Base-by-base conservation (phyloP, 352 stramenopile species). In the Phytophthora capsici region DNA sequence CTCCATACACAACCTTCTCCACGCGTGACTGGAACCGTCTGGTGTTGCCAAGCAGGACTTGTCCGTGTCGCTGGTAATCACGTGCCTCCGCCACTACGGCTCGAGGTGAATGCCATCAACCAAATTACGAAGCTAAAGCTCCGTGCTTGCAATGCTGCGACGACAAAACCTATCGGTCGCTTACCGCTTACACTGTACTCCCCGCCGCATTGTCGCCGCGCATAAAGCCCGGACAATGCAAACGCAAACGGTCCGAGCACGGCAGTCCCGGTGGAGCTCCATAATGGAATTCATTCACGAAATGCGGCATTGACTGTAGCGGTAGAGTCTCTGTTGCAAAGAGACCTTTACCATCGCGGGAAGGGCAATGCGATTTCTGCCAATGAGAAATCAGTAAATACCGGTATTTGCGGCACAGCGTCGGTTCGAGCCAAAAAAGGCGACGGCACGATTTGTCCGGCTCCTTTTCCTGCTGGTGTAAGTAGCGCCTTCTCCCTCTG, bases 401-500 rank as follows among this genome's bases (percentile, higher is more conserved):
- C 25, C 17, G 9, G 6, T 8, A 38, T 38, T 51, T 25, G 9
- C 12, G 13, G 28, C 23, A 16, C 22, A 56, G 46, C 63, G 56
- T 66, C 56, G 47, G 20, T 66, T 71, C 49, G 63, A 30, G 17
- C 20, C 17, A 10, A 34, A 41, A 13, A 41, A 52, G 37, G 37
- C 61, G 57, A 71, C 49, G 36, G 37, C 22, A 69, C 58, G 47
- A 68, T 56, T 48, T 34, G 20, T 57, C 65, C 32, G 65, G 40
- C 65, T 73, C 51, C 36, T 43, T 53, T 47, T 28, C 41, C 48
- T 61, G 63, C 36, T 66, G 56, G 56, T 58, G 68, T 66, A 22
- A 44, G 56, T 69, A 68, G 58, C 63, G 57, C 36, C 30, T 34
- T 59, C 49, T 47, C 57, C 47, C 63, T 71, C 67, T 56, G 53